A percentile compares a stretch with the other conserved stretches of the same genome.
Evolutionary conservation across 225 moss, liverwort and hornwort genomes (phyloP).

Genomic region (Physcomitrellopsis africana): DNA sequence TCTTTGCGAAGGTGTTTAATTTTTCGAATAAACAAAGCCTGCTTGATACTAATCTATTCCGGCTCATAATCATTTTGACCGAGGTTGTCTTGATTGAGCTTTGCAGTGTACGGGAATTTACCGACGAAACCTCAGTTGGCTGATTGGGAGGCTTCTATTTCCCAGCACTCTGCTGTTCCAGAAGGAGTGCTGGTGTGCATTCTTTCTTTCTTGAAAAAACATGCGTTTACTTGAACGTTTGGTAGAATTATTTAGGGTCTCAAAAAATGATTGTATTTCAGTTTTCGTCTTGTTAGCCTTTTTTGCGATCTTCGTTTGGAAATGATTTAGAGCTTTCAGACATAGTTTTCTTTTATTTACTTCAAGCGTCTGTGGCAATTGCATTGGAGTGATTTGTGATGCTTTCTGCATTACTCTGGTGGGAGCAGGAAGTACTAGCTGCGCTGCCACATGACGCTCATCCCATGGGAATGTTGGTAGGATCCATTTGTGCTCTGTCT

Average conservation of each 20-base stretch:
- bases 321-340: slow-evolving; percentile 12
- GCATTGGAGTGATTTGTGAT: slow-evolving; percentile 13
- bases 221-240: background rate
- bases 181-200: slow-evolving; percentile 84
- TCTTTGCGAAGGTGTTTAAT: slow-evolving; percentile 3
- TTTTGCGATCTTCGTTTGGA: slow-evolving; percentile 8
- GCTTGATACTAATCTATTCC: background rate
- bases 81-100: slow-evolving; percentile 2
- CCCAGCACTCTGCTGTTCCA: slow-evolving; percentile 88
- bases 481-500: slow-evolving; percentile 81
- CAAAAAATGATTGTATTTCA: background rate
- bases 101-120: slow-evolving; percentile 91
- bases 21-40: background rate
- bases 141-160: slow-evolving; percentile 74
- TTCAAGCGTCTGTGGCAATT: background rate
- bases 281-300: background rate
- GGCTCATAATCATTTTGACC: background rate
- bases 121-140: slow-evolving; percentile 70
- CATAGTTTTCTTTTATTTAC: background rate
- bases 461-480: slow-evolving; percentile 96
- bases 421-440: slow-evolving; percentile 65
- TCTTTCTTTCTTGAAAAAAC: background rate
- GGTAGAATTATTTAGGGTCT: background rate
- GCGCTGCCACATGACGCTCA: slow-evolving; percentile 89
- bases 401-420: slow-evolving; percentile 31